These are phyloP conservation scores for Termitomyces sp. DNA, from an alignment of 768 basidiomycete species.

Conservation along the genomic window DNA sequence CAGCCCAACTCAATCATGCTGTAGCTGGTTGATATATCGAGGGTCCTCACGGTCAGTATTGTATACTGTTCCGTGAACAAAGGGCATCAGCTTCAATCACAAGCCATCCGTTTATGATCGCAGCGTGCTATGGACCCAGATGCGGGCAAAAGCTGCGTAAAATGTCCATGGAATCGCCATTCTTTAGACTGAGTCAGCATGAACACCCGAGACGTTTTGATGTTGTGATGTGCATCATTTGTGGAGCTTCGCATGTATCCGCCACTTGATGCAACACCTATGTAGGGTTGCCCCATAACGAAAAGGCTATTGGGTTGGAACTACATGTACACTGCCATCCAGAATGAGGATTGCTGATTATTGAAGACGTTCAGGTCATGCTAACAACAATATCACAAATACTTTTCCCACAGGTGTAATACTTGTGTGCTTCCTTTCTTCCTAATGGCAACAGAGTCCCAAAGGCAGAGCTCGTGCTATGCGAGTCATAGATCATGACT, in stretches of 20 bases:
- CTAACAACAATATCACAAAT: background rate
- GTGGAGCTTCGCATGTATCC: background rate
- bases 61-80: background rate
- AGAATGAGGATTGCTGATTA: background rate
- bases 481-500: background rate
- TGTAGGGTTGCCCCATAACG: background rate
- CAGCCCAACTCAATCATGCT: constrained; percentile 37
- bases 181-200: no score
- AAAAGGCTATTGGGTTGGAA: background rate
- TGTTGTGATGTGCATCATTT: background rate
- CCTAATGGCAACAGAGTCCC: background rate
- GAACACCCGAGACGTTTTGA: background rate
- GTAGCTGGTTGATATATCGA: background rate
- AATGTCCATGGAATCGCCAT: background rate
- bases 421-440: background rate
- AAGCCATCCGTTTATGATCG: background rate
- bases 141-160: background rate
- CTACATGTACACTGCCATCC: background rate
- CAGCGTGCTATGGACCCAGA: background rate
- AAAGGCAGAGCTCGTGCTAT: background rate
- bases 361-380: background rate
- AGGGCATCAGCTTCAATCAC: background rate
- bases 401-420: background rate
- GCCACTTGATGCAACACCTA: background rate
- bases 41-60: background rate